Evolutionary conservation across 768 basidiomycete genomes (phyloP), one percentile per base, ranked within the genome.

Genomic region (Mycena alexandri): DNA sequence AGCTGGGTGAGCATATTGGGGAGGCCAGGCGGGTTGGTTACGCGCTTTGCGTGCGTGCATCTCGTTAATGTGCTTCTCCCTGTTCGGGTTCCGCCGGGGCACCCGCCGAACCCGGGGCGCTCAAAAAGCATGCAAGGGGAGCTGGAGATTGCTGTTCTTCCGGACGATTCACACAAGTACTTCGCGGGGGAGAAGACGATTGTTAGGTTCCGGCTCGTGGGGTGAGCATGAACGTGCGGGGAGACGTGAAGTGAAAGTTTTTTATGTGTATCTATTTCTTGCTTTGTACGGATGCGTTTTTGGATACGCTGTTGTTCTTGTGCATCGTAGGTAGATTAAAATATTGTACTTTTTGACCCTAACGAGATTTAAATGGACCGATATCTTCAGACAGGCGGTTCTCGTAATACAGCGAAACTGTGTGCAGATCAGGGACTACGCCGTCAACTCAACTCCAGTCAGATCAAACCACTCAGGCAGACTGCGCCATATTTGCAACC

Each of bases 131-230:
- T 89, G 80, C 76, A 79, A 24, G 88, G 87, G n/a, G 87, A 90
- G 73, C 74, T 90, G 42, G 86, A 89, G 71, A 78, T 88, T 24
- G 80, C 81, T 13, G 77, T 87, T 33, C 73, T 88, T 16, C 82
- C 85, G 10, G 89, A 90, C 68, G 79, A 81, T 21, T 83, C 87
- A 8, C 89, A 90, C 73, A 71, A 44, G 9, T 78, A 83, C 66
- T 81, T 89, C 69, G 79, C 83, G n/a, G 89, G 89, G 44, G 82
- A 85, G 76, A 81, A 84, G 58, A 86, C 82, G 11, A 80, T 88
- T 68, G 77, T 89, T 64, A 83, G 84, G 44, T 87, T 88, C 76
- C 79, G 81, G 17, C 79, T 89, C 69, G 75, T 87, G 19, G 86
- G 87, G 55, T 84, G 72, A 79, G 48, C 43, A 9, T 25, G 10